Evolutionary conservation across 1,139 yeast species (phyloP), one percentile per base, ranked within the genome.

Genomic region (Blastobotrys malaysiensis): DNA sequence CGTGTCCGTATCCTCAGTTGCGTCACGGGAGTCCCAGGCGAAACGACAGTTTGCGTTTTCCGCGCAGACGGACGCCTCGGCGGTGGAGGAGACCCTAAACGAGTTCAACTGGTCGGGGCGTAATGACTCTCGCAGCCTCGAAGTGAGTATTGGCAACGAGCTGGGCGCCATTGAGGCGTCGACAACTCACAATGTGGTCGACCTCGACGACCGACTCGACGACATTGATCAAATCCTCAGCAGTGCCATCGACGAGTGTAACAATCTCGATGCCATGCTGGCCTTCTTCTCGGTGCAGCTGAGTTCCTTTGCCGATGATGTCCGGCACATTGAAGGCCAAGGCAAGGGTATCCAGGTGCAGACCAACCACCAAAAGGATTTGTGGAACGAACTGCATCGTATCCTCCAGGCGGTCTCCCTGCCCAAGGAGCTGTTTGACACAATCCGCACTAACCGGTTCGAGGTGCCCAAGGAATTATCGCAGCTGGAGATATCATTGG

Each of bases 331-430:
- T 51, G 97, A 90, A 66, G 75, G 77, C 46, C 88, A 87, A 64
- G 84, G 90, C 1, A 83, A 84, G 62, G 97, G 97, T 51, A 72
- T 90, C 36, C 97, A 91, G 70, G 86, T 90, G 2, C 86, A 84
- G 62, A 82, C 93, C 4, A 84, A 88, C 44, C 91, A 91, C 69
- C 88, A 88, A 68, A 88, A 88, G 63, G 69, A 78, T 19, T 74
- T 91, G 45, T 85, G 83, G 76, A 80, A 79, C 52, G 93, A 88
- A 56, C 77, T 90, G 55, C 79, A 81, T 53, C 79, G 78, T n/a
- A 76, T 89, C 51, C 71, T 89, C 57, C 79, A 80, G 51, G 86
- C 89, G 21, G 87, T 88, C 6, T 80, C 85, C 54, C 75, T 90
- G 46, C 82, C 84, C 58, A 78, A 79, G 14, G 73, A 73, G 0